These are phyloP conservation scores for Terfezia claveryi DNA, from an alignment of 495 filamentous ascomycete species.

Conservation along the genomic window DNA sequence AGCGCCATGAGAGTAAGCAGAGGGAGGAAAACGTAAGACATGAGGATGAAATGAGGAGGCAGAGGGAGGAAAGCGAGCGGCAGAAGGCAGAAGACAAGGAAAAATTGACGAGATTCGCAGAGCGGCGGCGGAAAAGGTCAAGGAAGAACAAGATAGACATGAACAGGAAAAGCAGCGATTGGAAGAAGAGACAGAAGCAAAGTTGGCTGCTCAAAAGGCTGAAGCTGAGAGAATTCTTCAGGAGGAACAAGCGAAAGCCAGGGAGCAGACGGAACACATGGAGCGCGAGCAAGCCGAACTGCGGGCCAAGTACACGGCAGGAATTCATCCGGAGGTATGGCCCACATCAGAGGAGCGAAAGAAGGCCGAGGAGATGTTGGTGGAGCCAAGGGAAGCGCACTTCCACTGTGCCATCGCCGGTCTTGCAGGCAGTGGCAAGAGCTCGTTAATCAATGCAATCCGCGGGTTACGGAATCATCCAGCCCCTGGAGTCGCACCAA, in stretches of 20 bases:
- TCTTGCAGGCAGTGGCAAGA: conserved; percentile 6
- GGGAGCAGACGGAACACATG: no score
- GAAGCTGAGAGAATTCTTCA: not conserved
- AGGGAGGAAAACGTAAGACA: not conserved
- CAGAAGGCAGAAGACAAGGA: not conserved
- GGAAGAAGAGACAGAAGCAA: not conserved
- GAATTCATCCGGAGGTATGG: no score
- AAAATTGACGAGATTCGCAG: not conserved
- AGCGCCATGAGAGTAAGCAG: not conserved
- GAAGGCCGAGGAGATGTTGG: not conserved
- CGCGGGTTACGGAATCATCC: conserved; percentile 1
- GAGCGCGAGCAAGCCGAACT: no score
- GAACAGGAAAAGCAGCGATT: not conserved
- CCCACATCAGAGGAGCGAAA: no score
- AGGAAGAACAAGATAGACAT: not conserved
- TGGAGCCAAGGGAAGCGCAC: not conserved
- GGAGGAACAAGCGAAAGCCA: not conserved
- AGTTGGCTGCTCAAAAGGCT: not conserved
- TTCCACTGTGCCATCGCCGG: conserved; percentile 9
- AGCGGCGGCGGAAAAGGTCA: not conserved
- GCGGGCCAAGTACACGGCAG: no score
- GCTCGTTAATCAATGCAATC: conserved; percentile 9
- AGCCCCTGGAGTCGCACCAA: not conserved
- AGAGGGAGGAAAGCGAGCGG: not conserved
- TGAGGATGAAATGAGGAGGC: not conserved